A percentile compares a stretch with the other conserved stretches of the same genome.
phyloP scores from a whole-genome alignment of 2,329 filamentous ascomycete species.

The Alternaria triticina region DNA sequence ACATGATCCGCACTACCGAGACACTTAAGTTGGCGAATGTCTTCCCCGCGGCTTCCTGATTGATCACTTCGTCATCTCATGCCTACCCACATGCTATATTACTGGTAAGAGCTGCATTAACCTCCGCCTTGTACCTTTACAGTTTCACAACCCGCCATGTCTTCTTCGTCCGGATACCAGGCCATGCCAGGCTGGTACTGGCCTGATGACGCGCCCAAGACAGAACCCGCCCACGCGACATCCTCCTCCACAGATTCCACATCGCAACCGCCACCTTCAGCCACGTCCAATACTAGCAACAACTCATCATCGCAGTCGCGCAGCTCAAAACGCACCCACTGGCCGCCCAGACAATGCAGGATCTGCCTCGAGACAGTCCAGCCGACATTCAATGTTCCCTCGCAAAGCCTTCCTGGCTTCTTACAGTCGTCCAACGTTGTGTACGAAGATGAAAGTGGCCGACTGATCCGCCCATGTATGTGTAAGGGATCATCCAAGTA shows the following conservation, averaged over 20 bases:
- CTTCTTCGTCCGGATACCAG: slow-evolving; percentile 50
- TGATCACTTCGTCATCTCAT: slow-evolving; percentile 28
- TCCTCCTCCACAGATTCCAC: slow-evolving; percentile 22
- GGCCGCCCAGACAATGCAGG: slow-evolving; percentile 78
- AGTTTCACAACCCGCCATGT: slow-evolving; percentile 40
- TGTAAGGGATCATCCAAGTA: slow-evolving; percentile 94
- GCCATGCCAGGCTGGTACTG: slow-evolving; percentile 55
- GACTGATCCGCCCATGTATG: slow-evolving; percentile 85
- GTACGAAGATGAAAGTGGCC: slow-evolving; percentile 77
- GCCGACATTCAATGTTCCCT: slow-evolving; percentile 64
- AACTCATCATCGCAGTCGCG: slow-evolving; percentile 20
- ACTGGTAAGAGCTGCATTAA: slow-evolving; percentile 34
- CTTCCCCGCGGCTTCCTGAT: slow-evolving; percentile 25
- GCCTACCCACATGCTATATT: slow-evolving; percentile 22
- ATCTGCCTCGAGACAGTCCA: slow-evolving; percentile 82
- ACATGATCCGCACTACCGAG: slow-evolving; percentile 23
- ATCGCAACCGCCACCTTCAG: slow-evolving; percentile 19
- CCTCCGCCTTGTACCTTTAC: slow-evolving; percentile 7
- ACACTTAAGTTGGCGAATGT: slow-evolving; percentile 27
- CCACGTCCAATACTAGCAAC: slow-evolving; percentile 18
- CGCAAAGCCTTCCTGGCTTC: slow-evolving; percentile 62
- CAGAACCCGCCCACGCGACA: slow-evolving; percentile 21
- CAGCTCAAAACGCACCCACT: slow-evolving; percentile 55
- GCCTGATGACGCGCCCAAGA: slow-evolving; percentile 53
- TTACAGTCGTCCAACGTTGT: slow-evolving; percentile 66